Evolutionary conservation across 2,329 filamentous ascomycete species (phyloP), one percentile per base, ranked within the genome.

Genomic region (Ophiostoma angusticollis): DNA sequence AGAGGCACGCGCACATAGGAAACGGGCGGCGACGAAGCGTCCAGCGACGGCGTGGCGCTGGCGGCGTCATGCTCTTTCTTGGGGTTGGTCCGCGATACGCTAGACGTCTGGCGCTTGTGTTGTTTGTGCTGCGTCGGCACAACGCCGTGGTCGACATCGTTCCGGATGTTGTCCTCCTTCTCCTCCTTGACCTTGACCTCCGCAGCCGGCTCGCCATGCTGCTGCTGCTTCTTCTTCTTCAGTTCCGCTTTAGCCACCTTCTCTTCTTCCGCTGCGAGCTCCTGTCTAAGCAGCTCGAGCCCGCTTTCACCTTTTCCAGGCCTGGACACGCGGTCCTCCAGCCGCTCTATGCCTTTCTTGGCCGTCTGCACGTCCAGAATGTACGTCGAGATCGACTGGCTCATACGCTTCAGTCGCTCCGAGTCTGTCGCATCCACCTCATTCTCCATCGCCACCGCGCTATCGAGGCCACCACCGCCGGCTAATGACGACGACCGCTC

Each of bases 341-440:
- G 58, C 9, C 70, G 62, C 49, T 74, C 70, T 36, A 78, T 77
- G 9, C 73, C 72, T 38, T 66, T 62, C 46, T 70, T 72, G 16
- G 70, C 69, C 12, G 62, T 67, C 29, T 64, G 68, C 23, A 78
- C 72, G 16, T 65, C 64, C 22, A 62, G 54, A 5, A 74, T 56
- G 4, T 67, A 68, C 13, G 65, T 66, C 42, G 62, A 59, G n/a
- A 78, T 56, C 0, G 62, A 59, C 45, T 66, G 68, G 48, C 58
- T 66, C 63, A 77, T 72, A 39, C 67, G 62, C 35, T 63, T 24
- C 17, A 35, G 45, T 13, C 42, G 49, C 24, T 52, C 49, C 21
- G 51, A 48, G 11, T 54, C 48, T 27, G 54, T 49, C 33, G 51
- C 38, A 41, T 54, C 44, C 4, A 51, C 46, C 33, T 54, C 51